phyloP scores from a whole-genome alignment of 2,329 filamentous ascomycete genomes.

The Phyllachora maydis region DNA sequence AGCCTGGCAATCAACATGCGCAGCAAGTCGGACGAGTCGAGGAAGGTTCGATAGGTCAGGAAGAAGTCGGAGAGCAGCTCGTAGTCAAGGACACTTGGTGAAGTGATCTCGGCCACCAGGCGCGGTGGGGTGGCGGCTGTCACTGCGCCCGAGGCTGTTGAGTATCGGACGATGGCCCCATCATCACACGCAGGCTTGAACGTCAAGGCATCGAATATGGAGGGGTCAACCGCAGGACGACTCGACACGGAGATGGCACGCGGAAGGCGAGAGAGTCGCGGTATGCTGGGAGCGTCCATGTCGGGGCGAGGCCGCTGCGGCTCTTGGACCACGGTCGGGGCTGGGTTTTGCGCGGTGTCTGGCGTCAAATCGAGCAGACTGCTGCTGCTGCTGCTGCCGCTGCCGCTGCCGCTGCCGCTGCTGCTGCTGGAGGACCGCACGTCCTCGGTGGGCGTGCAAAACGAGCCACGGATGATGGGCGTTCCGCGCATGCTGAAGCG shows the following conservation, averaged over 20 bases:
- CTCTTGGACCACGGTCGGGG: slow-evolving; percentile 15
- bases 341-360: slow-evolving; percentile 14
- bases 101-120: slow-evolving; percentile 90
- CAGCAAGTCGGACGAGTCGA: slow-evolving; percentile 57
- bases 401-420: too few relatives aligned
- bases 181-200: slow-evolving; percentile 65
- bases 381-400: slow-evolving; percentile 23
- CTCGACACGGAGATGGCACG: slow-evolving; percentile 26
- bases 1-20: slow-evolving; percentile 70
- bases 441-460: slow-evolving; percentile 58
- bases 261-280: slow-evolving; percentile 17
- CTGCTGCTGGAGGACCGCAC: too few relatives aligned
- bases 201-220: slow-evolving; percentile 66
- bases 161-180: slow-evolving; percentile 63
- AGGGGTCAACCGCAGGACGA: slow-evolving; percentile 38
- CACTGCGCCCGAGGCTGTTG: slow-evolving; percentile 48
- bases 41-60: slow-evolving; percentile 76
- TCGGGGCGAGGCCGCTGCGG: slow-evolving; percentile 10
- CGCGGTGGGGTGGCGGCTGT: slow-evolving; percentile 78
- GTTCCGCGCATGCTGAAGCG: slow-evolving; percentile 61
- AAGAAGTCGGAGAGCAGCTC: slow-evolving; percentile 96
- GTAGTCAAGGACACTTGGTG: slow-evolving; percentile 88
- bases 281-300: slow-evolving; percentile 9
- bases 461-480: slow-evolving; percentile 61
- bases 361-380: slow-evolving; percentile 14